A percentile compares a stretch with the other conserved stretches of the same genome.
Evolutionary conservation across 768 basidiomycete genomes (phyloP).

Genomic region (Rhizopogon sp.): DNA sequence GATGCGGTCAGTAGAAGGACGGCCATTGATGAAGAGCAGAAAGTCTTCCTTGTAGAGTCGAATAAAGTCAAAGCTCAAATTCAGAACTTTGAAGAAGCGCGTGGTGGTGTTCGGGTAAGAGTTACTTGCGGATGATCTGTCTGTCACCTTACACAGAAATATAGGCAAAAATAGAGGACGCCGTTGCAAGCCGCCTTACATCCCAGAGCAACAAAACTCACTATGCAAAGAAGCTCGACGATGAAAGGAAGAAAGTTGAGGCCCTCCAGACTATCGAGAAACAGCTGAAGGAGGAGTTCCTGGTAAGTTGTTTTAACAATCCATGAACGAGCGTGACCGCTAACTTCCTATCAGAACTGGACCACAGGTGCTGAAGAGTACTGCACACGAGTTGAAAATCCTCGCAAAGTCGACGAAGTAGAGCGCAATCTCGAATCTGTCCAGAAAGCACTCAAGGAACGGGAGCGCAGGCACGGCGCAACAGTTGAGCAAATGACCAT

Average conservation of each 20-base stretch:
- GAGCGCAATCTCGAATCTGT: slow-evolving; percentile 60
- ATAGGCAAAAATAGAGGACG: slow-evolving; percentile 47
- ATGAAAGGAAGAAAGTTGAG: slow-evolving; percentile 42
- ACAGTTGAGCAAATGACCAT: slow-evolving; percentile 73
- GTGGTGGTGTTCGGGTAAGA: slow-evolving; percentile 41
- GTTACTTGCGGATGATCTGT: neutral
- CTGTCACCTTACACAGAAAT: neutral
- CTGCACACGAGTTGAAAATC: slow-evolving; percentile 52
- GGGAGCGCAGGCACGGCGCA: slow-evolving; percentile 73
- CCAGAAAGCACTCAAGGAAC: slow-evolving; percentile 57
- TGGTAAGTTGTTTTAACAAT: slow-evolving; percentile 32
- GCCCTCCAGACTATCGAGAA: slow-evolving; percentile 41
- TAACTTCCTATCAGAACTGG: slow-evolving; percentile 48
- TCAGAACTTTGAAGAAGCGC: slow-evolving; percentile 43
- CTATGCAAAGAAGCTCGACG: slow-evolving; percentile 48
- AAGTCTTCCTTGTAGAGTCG: slow-evolving; percentile 35
- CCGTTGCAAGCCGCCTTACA: slow-evolving; percentile 42
- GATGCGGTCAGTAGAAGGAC: slow-evolving; percentile 40
- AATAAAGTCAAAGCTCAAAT: slow-evolving; percentile 46
- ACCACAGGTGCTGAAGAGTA: slow-evolving; percentile 56
- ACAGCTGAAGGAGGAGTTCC: slow-evolving; percentile 57
- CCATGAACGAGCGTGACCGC: neutral
- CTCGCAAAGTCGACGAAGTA: slow-evolving; percentile 52
- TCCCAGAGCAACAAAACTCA: slow-evolving; percentile 45
- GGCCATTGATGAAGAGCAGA: slow-evolving; percentile 43